Percentiles rank a stretch among this genome's conserved stretches.
Conservation (phyloP, 805 yeast species). For the Maudiozyma saulgeensis region DNA sequence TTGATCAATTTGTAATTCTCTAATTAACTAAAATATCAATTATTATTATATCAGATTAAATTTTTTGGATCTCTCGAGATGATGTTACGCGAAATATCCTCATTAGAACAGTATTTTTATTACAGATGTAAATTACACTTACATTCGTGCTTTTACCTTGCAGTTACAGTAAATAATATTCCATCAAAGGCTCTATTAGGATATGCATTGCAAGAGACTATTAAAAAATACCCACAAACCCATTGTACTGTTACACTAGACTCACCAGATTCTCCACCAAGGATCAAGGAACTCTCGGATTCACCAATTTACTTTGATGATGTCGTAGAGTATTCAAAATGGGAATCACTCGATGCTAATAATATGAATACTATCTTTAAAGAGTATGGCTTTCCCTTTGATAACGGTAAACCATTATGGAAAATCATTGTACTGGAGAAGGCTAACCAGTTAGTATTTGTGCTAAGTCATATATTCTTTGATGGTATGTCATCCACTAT, state of each 20-base stretch:
- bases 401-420: slow-evolving; percentile 19
- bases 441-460: slow-evolving; percentile 11
- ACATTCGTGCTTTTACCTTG: slow-evolving; percentile 22
- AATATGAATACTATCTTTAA: slow-evolving; percentile 15
- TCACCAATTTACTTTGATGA: slow-evolving; percentile 12
- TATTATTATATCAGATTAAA: too few relatives aligned
- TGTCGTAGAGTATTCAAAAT: slow-evolving; percentile 13
- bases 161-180: slow-evolving; percentile 13
- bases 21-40: too few relatives aligned
- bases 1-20: too few relatives aligned
- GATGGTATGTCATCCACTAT: slow-evolving; percentile 23
- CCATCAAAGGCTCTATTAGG: slow-evolving; percentile 9
- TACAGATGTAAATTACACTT: slow-evolving; percentile 18
- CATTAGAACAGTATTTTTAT: slow-evolving; percentile 17
- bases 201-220: slow-evolving; percentile 8
- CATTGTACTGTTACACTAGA: slow-evolving; percentile 10
- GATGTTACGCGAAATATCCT: slow-evolving; percentile 3
- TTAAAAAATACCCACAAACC: slow-evolving; percentile 12
- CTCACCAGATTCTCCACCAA: slow-evolving; percentile 2
- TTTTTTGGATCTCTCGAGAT: neutral
- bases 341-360: slow-evolving; percentile 8
- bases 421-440: slow-evolving; percentile 14
- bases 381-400: slow-evolving; percentile 12
- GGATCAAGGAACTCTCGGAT: slow-evolving; percentile 3
- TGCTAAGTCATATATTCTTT: slow-evolving; percentile 20